Base-by-base conservation (phyloP, 352 stramenopile species). In the Globisporangium radiosum region DNA sequence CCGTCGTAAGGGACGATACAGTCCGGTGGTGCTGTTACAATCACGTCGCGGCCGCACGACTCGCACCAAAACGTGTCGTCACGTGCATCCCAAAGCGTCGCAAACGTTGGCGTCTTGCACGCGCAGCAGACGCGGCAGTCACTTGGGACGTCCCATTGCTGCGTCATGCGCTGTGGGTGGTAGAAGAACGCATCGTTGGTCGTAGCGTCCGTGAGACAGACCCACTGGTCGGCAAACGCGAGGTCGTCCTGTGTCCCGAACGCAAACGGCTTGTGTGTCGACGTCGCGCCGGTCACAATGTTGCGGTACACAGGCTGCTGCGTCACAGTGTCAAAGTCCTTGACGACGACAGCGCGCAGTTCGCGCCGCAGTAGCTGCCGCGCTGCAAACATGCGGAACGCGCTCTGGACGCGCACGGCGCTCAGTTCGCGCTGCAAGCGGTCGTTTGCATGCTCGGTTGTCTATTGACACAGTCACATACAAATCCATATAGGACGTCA, bases 111-210 rank as follows among this genome's bases (percentile, higher is more conserved):
- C 5, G 52, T 11, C 3, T 48, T 53, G 55, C 78, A 90, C 1
- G 39, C 14, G 4, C 57, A 45, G 40, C 78, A 90, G 11, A 81
- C 57, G 36, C 72, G 65, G 38, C 78, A 90, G 6, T 85, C 78
- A 9, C 72, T 64, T 0, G 78, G 80, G 9, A 63, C 68, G 13
- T 80, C 64, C 80, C 83, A 92, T 47, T 60, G 78, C 57, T 90
- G 80, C 7, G 63, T 56, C 69, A 85, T 82, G 36, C 39, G 62
- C 57, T 54, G 68, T 13, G 78, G 76, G 52, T 90, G 81, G 71
- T 86, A 92, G 60, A 82, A 92, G 67, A 77, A 88, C n/a, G 56
- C 56, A 44, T 86, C 75, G 37, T 64, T 77, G 14, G 81, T 72
- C 11, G 70, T 54, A 7, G 67, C 53, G 48, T 89, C 78, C 15